Percentiles rank a stretch among this genome's conserved stretches.
Conservation (phyloP, 179 eudicot species). For the Heliamphora pulchella region DNA sequence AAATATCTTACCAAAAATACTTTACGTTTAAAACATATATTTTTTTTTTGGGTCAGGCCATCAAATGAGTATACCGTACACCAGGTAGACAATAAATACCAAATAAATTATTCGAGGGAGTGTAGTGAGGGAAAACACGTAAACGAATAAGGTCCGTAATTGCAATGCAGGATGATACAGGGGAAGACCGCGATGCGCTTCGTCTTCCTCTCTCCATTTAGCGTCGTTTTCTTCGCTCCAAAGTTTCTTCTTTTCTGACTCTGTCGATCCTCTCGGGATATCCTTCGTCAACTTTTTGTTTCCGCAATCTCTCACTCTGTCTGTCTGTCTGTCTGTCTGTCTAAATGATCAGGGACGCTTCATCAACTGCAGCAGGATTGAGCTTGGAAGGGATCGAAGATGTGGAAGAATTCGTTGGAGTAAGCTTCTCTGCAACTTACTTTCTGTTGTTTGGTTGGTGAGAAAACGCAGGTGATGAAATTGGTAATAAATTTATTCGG, state of each 20-base stretch:
- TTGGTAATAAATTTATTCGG: neutral
- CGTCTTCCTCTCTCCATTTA: neutral
- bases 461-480: neutral
- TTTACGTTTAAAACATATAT: no score
- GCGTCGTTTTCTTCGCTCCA: no score
- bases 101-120: slow-evolving; percentile 2
- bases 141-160: slow-evolving; percentile 48
- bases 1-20: no score
- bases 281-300: neutral
- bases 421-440: slow-evolving; percentile 24
- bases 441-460: neutral
- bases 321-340: slow-evolving; percentile 8
- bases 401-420: slow-evolving; percentile 53
- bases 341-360: slow-evolving; percentile 3
- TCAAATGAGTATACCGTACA: no score
- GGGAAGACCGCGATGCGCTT: slow-evolving; percentile 30
- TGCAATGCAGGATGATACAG: slow-evolving; percentile 35
- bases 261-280: neutral
- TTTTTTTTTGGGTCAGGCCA: no score
- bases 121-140: slow-evolving; percentile 42
- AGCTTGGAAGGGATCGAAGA: slow-evolving; percentile 39
- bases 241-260: neutral
- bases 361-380: slow-evolving; percentile 14
- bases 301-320: slow-evolving; percentile 5
- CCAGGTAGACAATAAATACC: no score